Base-by-base conservation (phyloP, 768 basidiomycete species). In the Lactarius hengduanensis region DNA sequence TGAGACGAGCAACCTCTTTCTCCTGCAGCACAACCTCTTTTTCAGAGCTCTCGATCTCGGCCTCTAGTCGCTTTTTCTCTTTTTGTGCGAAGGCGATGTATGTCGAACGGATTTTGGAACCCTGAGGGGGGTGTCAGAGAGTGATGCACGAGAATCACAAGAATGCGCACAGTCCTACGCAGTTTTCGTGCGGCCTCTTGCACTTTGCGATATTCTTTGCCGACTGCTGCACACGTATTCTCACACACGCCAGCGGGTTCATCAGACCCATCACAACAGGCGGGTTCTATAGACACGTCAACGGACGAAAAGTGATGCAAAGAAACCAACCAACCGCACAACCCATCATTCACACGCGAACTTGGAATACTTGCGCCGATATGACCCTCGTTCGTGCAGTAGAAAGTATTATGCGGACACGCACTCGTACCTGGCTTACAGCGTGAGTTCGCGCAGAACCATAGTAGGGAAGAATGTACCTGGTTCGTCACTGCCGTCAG, bases 251-350 rank as follows among this genome's bases (percentile, higher is more conserved):
- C 94, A 11, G 84, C 76, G 30, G 80, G 83, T 78, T 99, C 97
- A 76, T 99, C 96, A 0, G 94, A 94, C 15, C 96, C 96, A 71
- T 99, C 96, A 73, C 96, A 99, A 72, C 96, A 99, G 74, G 93
- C 86, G 0, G 84, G 82, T 75, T 99, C 96, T 97, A 6, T 13
- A 13, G 5, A 26, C 57, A 79, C 50, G 77, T 71, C 26, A 38
- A 34, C 22, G 26, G 11, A 16, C 34, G 50, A 15, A 50, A 6
- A 22, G 1, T 16, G 20, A 20, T 22, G n/a, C 6, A 36, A 15
- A 3, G 40, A 45, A 32, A 13, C 61, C 5, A 13, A 79, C 90
- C 22, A 73, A 94, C 94, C 95, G 75, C 96, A 99, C 30, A 98
- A 81, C 1, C 96, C 96, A 75, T 99, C 96, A 54, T 86, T 89